Evolutionary conservation across 2,329 filamentous ascomycete species (phyloP).

Genomic region (Rugonectria rugulosa): DNA sequence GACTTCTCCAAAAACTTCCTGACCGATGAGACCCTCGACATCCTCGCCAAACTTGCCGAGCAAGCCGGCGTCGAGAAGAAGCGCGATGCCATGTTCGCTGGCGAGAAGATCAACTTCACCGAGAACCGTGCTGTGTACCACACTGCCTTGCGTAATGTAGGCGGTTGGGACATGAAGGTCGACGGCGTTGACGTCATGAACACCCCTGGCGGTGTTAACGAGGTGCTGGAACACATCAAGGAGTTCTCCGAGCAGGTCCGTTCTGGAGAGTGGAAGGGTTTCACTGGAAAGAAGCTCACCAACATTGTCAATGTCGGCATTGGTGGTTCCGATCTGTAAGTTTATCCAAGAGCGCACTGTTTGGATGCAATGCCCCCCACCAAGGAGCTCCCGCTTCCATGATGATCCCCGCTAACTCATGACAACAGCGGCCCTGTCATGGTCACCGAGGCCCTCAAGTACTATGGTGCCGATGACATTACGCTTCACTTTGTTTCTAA

Average conservation of each 20-base stretch:
- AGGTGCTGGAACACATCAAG: conserved; percentile 96
- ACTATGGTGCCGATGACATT: conserved; percentile 85
- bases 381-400: conserved; percentile 8
- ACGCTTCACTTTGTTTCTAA: conserved; percentile 99
- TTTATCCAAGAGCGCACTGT: conserved; percentile 30
- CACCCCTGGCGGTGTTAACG: conserved; percentile 85
- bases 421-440: conserved; percentile 85
- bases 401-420: conserved; percentile 21
- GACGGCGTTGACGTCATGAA: conserved; percentile 93
- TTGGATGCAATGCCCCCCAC: neutral
- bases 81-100: conserved; percentile 95
- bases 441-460: conserved; percentile 97
- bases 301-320: conserved; percentile 98
- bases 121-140: conserved; percentile 97
- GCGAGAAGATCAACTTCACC: conserved; percentile 99
- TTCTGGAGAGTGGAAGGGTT: conserved; percentile 96
- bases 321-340: conserved; percentile 96
- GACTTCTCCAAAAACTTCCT: conserved; percentile 99
- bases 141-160: conserved; percentile 88
- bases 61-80: conserved; percentile 92
- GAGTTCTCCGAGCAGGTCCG: conserved; percentile 95
- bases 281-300: conserved; percentile 94
- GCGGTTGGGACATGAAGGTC: conserved; percentile 82
- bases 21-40: conserved; percentile 86
- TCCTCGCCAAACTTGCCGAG: conserved; percentile 89